Evolutionary conservation across 257 asterid genomes (phyloP).

Genomic region (Nicotiana attenuata): DNA sequence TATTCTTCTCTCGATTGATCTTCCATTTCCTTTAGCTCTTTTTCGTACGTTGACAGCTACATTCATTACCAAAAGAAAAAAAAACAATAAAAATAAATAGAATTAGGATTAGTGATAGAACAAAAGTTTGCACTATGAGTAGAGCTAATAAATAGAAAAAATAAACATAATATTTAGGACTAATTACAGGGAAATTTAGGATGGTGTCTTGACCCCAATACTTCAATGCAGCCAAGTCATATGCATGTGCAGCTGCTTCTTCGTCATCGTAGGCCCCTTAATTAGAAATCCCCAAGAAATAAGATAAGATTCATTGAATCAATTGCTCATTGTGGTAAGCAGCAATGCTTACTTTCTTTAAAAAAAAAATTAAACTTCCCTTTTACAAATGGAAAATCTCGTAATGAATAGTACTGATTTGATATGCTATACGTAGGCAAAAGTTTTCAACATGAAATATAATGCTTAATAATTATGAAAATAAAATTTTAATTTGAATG

Average conservation of each 20-base stretch:
- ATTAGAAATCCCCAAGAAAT: not conserved
- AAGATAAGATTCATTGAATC: constrained; percentile 13
- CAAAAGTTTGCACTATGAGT: not conserved
- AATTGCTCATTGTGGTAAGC: not conserved
- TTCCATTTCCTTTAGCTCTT: constrained; percentile 79
- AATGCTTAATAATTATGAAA: not conserved
- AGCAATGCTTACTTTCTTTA: not conserved
- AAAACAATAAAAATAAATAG: not conserved
- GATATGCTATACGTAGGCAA: not conserved
- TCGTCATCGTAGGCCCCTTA: constrained; percentile 92
- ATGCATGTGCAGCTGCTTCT: constrained; percentile 95
- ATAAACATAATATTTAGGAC: too few relatives aligned
- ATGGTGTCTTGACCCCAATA: constrained; percentile 90
- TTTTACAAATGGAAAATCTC: not conserved
- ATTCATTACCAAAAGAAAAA: not conserved
- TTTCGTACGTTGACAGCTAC: constrained; percentile 56
- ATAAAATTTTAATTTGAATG: constrained; percentile 6
- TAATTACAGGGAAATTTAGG: constrained; percentile 79
- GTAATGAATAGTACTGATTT: not conserved
- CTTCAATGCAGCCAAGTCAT: constrained; percentile 95
- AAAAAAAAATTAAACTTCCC: not conserved
- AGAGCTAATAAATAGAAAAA: not conserved
- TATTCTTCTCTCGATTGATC: constrained; percentile 80
- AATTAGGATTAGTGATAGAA: not conserved
- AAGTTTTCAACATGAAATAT: not conserved